phyloP scores from a whole-genome alignment of 2,329 filamentous ascomycete species.

The Microsporum canis region DNA sequence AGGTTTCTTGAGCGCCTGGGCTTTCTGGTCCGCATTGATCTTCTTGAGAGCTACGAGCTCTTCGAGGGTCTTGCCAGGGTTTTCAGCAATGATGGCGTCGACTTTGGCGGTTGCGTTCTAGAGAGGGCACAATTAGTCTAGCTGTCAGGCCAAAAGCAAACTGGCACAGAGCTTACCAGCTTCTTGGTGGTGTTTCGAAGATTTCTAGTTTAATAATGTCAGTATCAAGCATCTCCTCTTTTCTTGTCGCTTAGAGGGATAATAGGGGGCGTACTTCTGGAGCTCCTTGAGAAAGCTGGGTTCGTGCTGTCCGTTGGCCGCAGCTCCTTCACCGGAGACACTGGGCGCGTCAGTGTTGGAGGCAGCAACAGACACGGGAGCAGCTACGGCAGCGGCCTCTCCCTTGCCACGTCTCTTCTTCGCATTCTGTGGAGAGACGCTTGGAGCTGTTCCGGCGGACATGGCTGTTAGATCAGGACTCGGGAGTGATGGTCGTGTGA shows the following conservation, averaged over 20 bases:
- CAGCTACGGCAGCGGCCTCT: slow-evolving; percentile 41
- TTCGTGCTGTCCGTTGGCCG: slow-evolving; percentile 51
- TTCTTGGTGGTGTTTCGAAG: slow-evolving; percentile 92
- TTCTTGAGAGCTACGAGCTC: slow-evolving; percentile 52
- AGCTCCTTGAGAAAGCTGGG: slow-evolving; percentile 77
- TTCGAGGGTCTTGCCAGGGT: slow-evolving; percentile 49
- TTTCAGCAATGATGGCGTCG: slow-evolving; percentile 49
- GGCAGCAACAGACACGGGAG: slow-evolving; percentile 35
- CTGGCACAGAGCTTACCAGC: slow-evolving; percentile 51
- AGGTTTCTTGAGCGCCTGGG: slow-evolving; percentile 52
- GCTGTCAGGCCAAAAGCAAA: background rate
- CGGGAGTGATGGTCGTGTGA: slow-evolving; percentile 8
- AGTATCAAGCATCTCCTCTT: background rate
- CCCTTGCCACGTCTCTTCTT: slow-evolving; percentile 49
- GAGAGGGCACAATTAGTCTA: background rate
- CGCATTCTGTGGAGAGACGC: slow-evolving; percentile 56
- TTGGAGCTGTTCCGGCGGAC: slow-evolving; percentile 50
- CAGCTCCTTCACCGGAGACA: slow-evolving; percentile 28
- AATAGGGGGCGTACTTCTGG: slow-evolving; percentile 54
- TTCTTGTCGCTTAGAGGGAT: slow-evolving; percentile 8
- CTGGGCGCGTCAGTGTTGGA: slow-evolving; percentile 16
- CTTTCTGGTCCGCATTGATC: slow-evolving; percentile 55
- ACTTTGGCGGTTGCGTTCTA: slow-evolving; percentile 50
- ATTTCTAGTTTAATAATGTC: slow-evolving; percentile 45
- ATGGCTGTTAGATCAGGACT: slow-evolving; percentile 33